Evolutionary conservation across 2,329 filamentous ascomycete genomes (phyloP).

Genomic region (Lachnum nothofagi): DNA sequence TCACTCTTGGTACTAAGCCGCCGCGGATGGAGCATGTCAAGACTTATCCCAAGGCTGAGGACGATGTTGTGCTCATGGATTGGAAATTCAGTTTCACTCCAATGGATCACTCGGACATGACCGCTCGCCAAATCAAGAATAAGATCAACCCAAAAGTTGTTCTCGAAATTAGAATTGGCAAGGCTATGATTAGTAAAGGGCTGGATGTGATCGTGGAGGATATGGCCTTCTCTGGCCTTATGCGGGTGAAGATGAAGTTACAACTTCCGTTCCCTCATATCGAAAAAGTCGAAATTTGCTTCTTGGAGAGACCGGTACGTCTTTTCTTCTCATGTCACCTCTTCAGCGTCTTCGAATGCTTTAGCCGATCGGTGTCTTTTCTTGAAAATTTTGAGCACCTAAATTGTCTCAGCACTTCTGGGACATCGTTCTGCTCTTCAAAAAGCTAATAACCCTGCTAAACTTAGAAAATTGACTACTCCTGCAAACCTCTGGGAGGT

Average conservation of each 20-base stretch:
- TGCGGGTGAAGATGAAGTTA: slow-evolving; percentile 96
- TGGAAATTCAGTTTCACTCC: slow-evolving; percentile 99
- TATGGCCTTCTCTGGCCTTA: slow-evolving; percentile 90
- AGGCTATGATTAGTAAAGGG: slow-evolving; percentile 94
- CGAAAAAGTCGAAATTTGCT: slow-evolving; percentile 90
- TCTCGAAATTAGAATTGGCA: slow-evolving; percentile 88
- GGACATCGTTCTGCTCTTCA: too few species aligned
- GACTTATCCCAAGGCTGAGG: slow-evolving; percentile 91
- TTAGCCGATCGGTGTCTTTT: slow-evolving; percentile 1
- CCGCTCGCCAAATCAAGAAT: slow-evolving; percentile 80
- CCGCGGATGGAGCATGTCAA: slow-evolving; percentile 96
- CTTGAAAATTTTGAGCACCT: not conserved
- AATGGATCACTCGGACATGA: slow-evolving; percentile 89
- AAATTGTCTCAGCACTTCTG: not conserved
- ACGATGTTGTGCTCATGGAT: slow-evolving; percentile 96
- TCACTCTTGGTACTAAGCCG: slow-evolving; percentile 89
- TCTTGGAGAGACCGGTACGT: slow-evolving; percentile 67
- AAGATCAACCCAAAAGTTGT: slow-evolving; percentile 97
- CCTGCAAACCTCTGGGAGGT: slow-evolving; percentile 94
- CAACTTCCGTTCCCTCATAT: slow-evolving; percentile 94
- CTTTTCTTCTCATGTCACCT: not conserved
- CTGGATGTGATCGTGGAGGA: slow-evolving; percentile 97
- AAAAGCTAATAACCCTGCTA: not conserved
- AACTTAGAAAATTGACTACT: slow-evolving; percentile 89
- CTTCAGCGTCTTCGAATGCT: not conserved